phyloP scores from a whole-genome alignment of 768 basidiomycete genomes.

The Cantharellus anzutake region DNA sequence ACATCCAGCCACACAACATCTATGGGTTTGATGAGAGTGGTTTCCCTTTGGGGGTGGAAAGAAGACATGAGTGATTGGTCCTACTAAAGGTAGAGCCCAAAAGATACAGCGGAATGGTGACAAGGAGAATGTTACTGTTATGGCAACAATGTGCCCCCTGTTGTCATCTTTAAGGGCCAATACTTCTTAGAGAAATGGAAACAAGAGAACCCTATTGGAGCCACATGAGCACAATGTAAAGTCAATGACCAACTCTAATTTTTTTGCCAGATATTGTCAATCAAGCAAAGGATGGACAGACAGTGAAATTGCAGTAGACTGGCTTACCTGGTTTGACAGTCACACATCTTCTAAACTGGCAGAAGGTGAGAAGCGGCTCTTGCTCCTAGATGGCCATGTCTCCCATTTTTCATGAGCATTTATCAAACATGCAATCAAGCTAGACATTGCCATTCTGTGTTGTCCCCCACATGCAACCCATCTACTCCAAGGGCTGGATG shows the following conservation, averaged over 20 bases:
- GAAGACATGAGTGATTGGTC: neutral
- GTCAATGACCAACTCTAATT: neutral
- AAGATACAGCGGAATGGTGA: neutral
- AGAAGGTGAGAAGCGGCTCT: slow-evolving; percentile 14
- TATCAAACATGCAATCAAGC: slow-evolving; percentile 19
- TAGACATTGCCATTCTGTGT: slow-evolving; percentile 25
- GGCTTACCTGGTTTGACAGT: slow-evolving; percentile 17
- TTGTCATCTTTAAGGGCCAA: slow-evolving; percentile 4
- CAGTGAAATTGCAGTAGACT: neutral
- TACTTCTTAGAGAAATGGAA: neutral
- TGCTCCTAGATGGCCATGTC: slow-evolving; percentile 29
- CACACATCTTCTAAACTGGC: slow-evolving; percentile 20
- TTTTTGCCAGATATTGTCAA: neutral
- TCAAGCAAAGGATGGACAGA: slow-evolving; percentile 1
- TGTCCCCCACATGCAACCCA: slow-evolving; percentile 30
- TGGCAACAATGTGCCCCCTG: slow-evolving; percentile 4
- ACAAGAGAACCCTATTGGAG: neutral
- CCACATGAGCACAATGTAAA: neutral
- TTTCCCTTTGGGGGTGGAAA: neutral
- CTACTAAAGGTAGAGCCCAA: neutral
- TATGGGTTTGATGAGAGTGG: neutral
- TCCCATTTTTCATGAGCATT: slow-evolving; percentile 24
- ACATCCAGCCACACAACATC: neutral
- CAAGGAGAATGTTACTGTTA: slow-evolving; percentile 2
- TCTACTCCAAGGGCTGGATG: slow-evolving; percentile 1